A percentile compares a stretch with the other conserved stretches of the same genome.
These are phyloP conservation scores for Teunomyces barrocoloradensis DNA, from an alignment of 805 yeast species.

Conservation along the genomic window DNA sequence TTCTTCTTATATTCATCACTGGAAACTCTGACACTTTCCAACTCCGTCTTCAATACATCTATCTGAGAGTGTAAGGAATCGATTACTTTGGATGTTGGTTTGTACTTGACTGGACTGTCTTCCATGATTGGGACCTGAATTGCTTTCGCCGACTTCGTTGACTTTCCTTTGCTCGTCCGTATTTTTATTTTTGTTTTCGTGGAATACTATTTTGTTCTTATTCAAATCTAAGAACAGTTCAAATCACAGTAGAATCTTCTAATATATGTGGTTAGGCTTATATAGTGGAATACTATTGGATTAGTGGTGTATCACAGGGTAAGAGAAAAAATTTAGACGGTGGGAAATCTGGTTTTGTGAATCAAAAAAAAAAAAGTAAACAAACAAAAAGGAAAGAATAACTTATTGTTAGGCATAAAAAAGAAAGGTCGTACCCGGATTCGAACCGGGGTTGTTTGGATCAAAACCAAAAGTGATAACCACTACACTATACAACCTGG, in stretches of 20 bases:
- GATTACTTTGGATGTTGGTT: conserved; percentile 37
- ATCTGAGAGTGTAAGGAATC: conserved; percentile 53
- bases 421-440: conserved; percentile 70
- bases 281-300: background rate
- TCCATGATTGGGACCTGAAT: conserved; percentile 10
- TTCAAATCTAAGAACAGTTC: background rate
- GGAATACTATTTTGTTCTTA: background rate
- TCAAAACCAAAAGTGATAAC: conserved; percentile 80
- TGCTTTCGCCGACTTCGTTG: too few species aligned
- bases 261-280: conserved; percentile 2
- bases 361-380: conserved; percentile 1
- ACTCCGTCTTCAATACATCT: conserved; percentile 44
- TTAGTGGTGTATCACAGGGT: conserved; percentile 2
- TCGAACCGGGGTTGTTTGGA: conserved; percentile 83
- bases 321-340: background rate
- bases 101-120: conserved; percentile 20
- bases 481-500: conserved; percentile 66
- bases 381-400: conserved; percentile 3
- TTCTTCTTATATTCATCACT: conserved; percentile 53
- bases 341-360: background rate
- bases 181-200: too few species aligned
- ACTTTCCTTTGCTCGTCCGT: too few species aligned
- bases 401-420: conserved; percentile 5
- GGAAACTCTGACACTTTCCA: conserved; percentile 36
- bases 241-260: background rate